Percentiles rank a stretch among this genome's conserved stretches.
Conservation (phyloP, 2,329 filamentous ascomycete species). For the Pyrenophora teres region DNA sequence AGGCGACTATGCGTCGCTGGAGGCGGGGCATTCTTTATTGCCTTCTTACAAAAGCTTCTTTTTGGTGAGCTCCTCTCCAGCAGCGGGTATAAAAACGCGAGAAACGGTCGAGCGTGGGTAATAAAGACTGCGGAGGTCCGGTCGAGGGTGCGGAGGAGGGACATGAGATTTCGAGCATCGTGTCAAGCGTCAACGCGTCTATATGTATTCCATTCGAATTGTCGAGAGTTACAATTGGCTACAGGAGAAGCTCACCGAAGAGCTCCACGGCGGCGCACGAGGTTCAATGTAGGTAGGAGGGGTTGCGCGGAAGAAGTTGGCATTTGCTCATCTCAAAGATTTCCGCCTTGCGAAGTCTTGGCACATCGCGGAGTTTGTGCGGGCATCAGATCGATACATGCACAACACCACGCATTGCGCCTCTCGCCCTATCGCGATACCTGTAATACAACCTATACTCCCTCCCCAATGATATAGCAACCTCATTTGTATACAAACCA, state of each 20-base stretch:
- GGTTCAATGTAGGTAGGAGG: neutral
- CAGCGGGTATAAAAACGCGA: slow-evolving; percentile 43
- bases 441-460: neutral
- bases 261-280: neutral
- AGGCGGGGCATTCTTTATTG: slow-evolving; percentile 19
- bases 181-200: slow-evolving; percentile 48
- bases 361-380: slow-evolving; percentile 13
- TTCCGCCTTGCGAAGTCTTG: slow-evolving; percentile 17
- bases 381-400: slow-evolving; percentile 5
- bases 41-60: slow-evolving; percentile 27
- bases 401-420: slow-evolving; percentile 12
- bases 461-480: neutral
- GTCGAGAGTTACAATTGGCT: slow-evolving; percentile 4
- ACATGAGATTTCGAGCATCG: slow-evolving; percentile 69
- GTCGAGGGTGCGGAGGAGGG: slow-evolving; percentile 61
- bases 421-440: neutral
- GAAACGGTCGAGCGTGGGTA: slow-evolving; percentile 42
- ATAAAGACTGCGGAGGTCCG: slow-evolving; percentile 57
- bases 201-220: slow-evolving; percentile 22
- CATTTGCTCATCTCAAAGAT: slow-evolving; percentile 6
- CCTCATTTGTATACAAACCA: neutral
- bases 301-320: too few species aligned
- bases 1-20: slow-evolving; percentile 34
- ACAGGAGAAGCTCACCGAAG: slow-evolving; percentile 23
- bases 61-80: slow-evolving; percentile 1